Evolutionary conservation across 495 filamentous ascomycete genomes (phyloP).

Genomic region (Aspergillus bridgeri): DNA sequence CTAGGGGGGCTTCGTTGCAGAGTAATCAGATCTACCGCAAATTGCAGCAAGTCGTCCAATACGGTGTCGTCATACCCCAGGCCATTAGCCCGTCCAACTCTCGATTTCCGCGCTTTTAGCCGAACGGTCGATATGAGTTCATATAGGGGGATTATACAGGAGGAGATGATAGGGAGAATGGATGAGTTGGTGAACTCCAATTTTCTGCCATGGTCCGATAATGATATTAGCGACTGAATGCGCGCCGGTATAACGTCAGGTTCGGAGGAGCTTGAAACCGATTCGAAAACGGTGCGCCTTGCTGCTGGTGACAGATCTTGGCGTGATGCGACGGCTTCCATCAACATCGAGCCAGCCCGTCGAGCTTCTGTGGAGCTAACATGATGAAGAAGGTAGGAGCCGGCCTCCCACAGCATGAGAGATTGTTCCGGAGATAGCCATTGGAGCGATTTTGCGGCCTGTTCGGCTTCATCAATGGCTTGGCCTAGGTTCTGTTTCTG

Average conservation of each 20-base stretch:
- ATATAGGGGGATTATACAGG: constrained; percentile 42
- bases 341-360: constrained; percentile 31
- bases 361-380: constrained; percentile 36
- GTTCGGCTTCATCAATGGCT: constrained; percentile 43
- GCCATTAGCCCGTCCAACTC: constrained; percentile 43
- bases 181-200: constrained; percentile 42
- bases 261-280: constrained; percentile 34
- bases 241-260: constrained; percentile 40
- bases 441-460: constrained; percentile 29
- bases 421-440: constrained; percentile 43
- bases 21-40: constrained; percentile 75
- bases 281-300: constrained; percentile 35
- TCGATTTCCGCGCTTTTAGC: constrained; percentile 50
- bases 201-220: constrained; percentile 47
- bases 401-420: constrained; percentile 41
- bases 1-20: constrained; percentile 76
- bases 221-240: constrained; percentile 38
- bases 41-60: constrained; percentile 65
- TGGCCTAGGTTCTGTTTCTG: constrained; percentile 35
- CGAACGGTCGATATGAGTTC: constrained; percentile 34
- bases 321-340: constrained; percentile 40
- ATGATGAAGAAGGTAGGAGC: constrained; percentile 39
- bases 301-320: constrained; percentile 40
- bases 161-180: constrained; percentile 40
- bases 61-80: constrained; percentile 58